Percentiles rank a stretch among this genome's conserved stretches.
These are phyloP conservation scores for Tilletiaria anomala DNA, from an alignment of 1,284 basidiomycete species.

Conservation along the genomic window DNA sequence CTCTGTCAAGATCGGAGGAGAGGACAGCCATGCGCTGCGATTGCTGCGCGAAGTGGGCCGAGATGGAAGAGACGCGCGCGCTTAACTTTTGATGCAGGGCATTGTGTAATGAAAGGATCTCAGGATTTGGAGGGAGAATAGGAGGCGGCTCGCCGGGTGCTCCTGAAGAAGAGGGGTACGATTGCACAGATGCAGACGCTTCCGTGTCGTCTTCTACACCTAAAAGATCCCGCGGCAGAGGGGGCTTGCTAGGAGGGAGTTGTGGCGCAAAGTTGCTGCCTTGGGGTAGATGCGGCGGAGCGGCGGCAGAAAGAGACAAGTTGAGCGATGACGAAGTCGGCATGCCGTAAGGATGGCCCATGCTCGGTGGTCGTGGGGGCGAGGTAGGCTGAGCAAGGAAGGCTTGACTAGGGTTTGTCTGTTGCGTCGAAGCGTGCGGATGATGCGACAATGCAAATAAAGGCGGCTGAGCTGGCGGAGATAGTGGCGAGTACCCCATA, in stretches of 20 bases:
- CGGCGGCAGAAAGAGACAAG: background rate
- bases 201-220: slow-evolving; percentile 10
- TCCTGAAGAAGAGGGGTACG: too few species aligned
- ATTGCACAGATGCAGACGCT: too few species aligned
- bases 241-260: background rate
- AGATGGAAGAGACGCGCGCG: slow-evolving; percentile 54
- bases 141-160: slow-evolving; percentile 60
- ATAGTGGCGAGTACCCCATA: too few species aligned
- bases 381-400: too few species aligned
- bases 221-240: slow-evolving; percentile 6
- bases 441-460: too few species aligned
- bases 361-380: too few species aligned
- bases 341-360: too few species aligned
- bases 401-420: too few species aligned
- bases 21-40: slow-evolving; percentile 62
- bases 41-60: slow-evolving; percentile 54
- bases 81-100: slow-evolving; percentile 61
- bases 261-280: background rate
- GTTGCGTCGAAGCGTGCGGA: too few species aligned
- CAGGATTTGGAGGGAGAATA: slow-evolving; percentile 59
- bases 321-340: too few species aligned
- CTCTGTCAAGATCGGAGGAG: slow-evolving; percentile 67
- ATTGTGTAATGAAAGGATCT: slow-evolving; percentile 68
- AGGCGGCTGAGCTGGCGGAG: too few species aligned
- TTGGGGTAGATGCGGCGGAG: slow-evolving; percentile 11